Percentiles rank a stretch among this genome's conserved stretches.
Conservation (phyloP, 1,139 yeast genomes). For the Suhomyces bokatorum region DNA sequence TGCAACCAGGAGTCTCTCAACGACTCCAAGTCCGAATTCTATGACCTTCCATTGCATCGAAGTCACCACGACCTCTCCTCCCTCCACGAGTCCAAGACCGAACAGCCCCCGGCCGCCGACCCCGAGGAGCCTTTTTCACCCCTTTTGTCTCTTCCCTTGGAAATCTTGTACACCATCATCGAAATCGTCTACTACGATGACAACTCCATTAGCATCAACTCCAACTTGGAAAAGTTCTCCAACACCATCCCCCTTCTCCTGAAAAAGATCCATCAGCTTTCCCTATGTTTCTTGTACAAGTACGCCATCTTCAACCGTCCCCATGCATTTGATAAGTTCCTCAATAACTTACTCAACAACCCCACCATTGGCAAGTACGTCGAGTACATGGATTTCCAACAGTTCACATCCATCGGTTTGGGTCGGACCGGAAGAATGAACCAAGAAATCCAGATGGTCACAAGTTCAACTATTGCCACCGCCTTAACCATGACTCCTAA, state of each 20-base stretch:
- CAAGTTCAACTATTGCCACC: conserved; percentile 64
- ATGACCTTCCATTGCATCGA: conserved; percentile 3
- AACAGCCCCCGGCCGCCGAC: background rate
- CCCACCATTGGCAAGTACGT: conserved; percentile 64
- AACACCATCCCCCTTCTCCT: conserved; percentile 42
- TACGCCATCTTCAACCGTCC: conserved; percentile 80
- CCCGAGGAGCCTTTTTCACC: conserved; percentile 23
- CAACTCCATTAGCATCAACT: conserved; percentile 38
- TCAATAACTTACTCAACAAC: conserved; percentile 53
- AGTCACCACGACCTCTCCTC: conserved; percentile 2
- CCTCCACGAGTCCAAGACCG: background rate
- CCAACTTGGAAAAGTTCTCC: conserved; percentile 44
- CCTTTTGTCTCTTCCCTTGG: conserved; percentile 41
- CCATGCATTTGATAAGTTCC: conserved; percentile 72
- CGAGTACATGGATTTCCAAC: conserved; percentile 80
- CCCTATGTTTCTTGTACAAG: conserved; percentile 51
- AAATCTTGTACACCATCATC: conserved; percentile 43
- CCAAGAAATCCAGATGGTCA: conserved; percentile 88
- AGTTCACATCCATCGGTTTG: conserved; percentile 84
- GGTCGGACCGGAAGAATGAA: conserved; percentile 91
- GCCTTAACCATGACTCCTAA: conserved; percentile 68
- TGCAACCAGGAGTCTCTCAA: background rate
- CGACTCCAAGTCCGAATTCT: conserved; percentile 1
- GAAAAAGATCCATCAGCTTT: conserved; percentile 35
- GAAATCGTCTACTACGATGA: conserved; percentile 48